phyloP scores from a whole-genome alignment of 495 filamentous ascomycete genomes.

The Aspergillus indologenus region DNA sequence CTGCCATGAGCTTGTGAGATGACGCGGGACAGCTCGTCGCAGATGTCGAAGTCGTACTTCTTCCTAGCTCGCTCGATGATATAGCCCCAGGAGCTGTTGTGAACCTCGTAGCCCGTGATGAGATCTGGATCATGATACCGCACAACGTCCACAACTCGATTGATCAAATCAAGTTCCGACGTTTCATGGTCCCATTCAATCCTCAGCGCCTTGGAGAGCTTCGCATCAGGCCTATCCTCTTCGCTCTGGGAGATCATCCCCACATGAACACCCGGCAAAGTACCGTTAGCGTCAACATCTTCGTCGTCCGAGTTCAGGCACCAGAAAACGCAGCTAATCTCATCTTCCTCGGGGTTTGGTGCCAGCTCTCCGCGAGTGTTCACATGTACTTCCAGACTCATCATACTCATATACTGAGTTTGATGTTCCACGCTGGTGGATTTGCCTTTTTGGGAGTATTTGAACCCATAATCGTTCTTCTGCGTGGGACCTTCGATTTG shows the following conservation, averaged over 20 bases:
- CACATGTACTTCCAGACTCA: conserved; percentile 94
- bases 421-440: conserved; percentile 79
- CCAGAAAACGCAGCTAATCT: conserved; percentile 90
- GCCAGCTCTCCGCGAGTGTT: conserved; percentile 78
- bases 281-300: conserved; percentile 49
- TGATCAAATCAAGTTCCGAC: conserved; percentile 80
- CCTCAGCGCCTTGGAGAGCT: conserved; percentile 43
- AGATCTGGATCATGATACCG: conserved; percentile 85
- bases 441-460: conserved; percentile 76
- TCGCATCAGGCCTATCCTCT: conserved; percentile 45
- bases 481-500: conserved; percentile 92
- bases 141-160: conserved; percentile 80
- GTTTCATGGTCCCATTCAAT: conserved; percentile 69
- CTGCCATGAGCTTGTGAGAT: conserved; percentile 75
- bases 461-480: conserved; percentile 77
- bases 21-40: conserved; percentile 85
- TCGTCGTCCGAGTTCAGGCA: conserved; percentile 73
- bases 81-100: conserved; percentile 91
- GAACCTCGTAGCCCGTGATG: conserved; percentile 92
- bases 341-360: conserved; percentile 86
- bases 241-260: conserved; percentile 52
- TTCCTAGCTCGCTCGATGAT: conserved; percentile 82
- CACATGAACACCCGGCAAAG: conserved; percentile 51
- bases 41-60: conserved; percentile 86
- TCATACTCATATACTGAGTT: conserved; percentile 90